Percentiles rank a stretch among this genome's conserved stretches.
These are phyloP conservation scores for Coemansia pectinata DNA, from an alignment of 192 early-diverging fungal genomes.

Conservation along the genomic window DNA sequence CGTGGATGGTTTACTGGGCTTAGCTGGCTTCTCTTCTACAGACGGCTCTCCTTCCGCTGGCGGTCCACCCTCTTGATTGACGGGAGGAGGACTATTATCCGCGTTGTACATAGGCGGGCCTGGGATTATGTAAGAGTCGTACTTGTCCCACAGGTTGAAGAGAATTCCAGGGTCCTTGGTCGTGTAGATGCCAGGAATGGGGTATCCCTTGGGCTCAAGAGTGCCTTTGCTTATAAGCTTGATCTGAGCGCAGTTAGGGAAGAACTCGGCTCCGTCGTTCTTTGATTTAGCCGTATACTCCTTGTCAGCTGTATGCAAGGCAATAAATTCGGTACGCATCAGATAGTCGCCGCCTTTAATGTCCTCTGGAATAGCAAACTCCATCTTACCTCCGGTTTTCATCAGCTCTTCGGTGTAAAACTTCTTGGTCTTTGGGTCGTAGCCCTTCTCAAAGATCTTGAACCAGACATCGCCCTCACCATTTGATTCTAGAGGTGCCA, in stretches of 20 bases:
- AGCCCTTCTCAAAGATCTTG: conserved; percentile 21
- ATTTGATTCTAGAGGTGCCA: conserved; percentile 8
- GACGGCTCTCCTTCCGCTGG: background rate
- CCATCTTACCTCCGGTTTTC: conserved; percentile 5
- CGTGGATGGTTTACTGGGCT: background rate
- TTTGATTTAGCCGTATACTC: background rate
- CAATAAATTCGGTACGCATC: conserved; percentile 25
- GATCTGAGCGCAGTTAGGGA: conserved; percentile 28
- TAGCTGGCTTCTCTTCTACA: background rate
- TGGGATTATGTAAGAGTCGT: background rate
- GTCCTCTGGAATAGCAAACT: conserved; percentile 21
- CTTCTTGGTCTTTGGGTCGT: background rate
- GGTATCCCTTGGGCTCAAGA: background rate
- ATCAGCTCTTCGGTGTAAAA: conserved; percentile 21
- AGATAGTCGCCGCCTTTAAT: conserved; percentile 28
- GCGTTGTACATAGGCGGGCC: background rate
- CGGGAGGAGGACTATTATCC: background rate
- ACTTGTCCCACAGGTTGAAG: conserved; percentile 2
- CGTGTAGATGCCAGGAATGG: conserved; percentile 26
- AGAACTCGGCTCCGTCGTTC: conserved; percentile 20
- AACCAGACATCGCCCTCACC: conserved; percentile 20
- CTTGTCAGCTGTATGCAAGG: conserved; percentile 16
- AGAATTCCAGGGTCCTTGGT: conserved; percentile 17
- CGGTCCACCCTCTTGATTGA: background rate
- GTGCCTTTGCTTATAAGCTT: conserved; percentile 1